Base-by-base conservation (phyloP, 1,139 yeast species). In the Protomyces pachydermus region DNA sequence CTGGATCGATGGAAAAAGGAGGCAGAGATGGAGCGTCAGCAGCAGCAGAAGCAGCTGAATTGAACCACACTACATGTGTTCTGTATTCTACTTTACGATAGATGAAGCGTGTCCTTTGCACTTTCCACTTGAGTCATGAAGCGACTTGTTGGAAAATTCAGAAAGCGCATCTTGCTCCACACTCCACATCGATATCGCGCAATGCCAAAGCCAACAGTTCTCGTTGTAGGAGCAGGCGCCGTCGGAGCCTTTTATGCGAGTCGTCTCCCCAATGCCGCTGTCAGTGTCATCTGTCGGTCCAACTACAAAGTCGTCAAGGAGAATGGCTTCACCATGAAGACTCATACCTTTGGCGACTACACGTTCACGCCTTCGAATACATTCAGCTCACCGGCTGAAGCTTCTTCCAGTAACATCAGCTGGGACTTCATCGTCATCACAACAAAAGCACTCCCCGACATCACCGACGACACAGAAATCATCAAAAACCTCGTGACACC, bases 361-460 rank as follows among this genome's bases (percentile, higher is more conserved):
- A 25, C 10, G 6, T 61, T 61, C 32, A 38, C 16, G 4, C 65
- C 60, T 14, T 23, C 20, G 51, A 23, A 38, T n/a, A 51, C 54
- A 78, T 83, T 0, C 74, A 18, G 54, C 16, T 60, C 64, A 14
- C 64, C 64, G 0, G 50, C 74, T 0, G 83, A 80, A 38, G 87
- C 86, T 0, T 73, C 68, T 2, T 65, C 65, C 67, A 67, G 42
- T 68, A 68, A 39, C 71, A 70, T 64, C 4, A 14, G 10, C 2
- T 60, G 64, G 64, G 58, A 60, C 70, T 88, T 78, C 70, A 78
- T 87, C 32, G 78, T 87, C 3, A 80, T 87, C 48, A 79, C 89
- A 46, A 85, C 89, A 51, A 88, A 88, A 72, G 86, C 85, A 70
- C 79, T 86, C 45, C 95, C 95, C 3, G 95, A 87, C 71, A 74